phyloP scores from a whole-genome alignment of 441 rosid species.

The Flueggea neowawraea region DNA sequence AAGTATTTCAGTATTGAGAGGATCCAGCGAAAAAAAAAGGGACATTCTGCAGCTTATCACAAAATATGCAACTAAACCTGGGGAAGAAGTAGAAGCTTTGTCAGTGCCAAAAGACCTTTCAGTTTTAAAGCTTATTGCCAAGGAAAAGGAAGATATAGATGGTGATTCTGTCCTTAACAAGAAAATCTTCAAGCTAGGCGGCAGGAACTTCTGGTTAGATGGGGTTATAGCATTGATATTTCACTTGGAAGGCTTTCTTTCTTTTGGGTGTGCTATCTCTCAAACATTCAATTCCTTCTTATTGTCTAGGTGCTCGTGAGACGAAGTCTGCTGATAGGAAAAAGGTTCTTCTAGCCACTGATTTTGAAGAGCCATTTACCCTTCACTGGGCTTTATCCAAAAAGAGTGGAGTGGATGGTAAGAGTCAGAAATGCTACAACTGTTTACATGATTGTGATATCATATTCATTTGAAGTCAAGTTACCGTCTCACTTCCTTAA shows the following conservation, averaged over 20 bases:
- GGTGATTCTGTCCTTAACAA: constrained; percentile 53
- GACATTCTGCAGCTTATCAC: constrained; percentile 64
- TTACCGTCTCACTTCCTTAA: not conserved
- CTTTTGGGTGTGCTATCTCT: constrained; percentile 20
- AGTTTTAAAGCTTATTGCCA: constrained; percentile 61
- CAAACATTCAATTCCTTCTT: constrained; percentile 5
- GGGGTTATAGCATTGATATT: not conserved
- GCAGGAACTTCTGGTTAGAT: constrained; percentile 76
- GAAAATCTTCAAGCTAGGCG: constrained; percentile 67
- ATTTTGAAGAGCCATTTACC: constrained; percentile 62
- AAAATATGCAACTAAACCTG: constrained; percentile 40
- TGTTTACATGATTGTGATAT: constrained; percentile 6
- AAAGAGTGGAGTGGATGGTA: constrained; percentile 89
- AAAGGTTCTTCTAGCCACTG: constrained; percentile 70
- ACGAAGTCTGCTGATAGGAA: constrained; percentile 58
- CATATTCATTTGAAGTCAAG: no score
- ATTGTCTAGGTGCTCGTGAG: constrained; percentile 67
- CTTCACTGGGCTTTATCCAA: constrained; percentile 98
- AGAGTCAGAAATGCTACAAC: constrained; percentile 17
- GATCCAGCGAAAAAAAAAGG: constrained; percentile 74
- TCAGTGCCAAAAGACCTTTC: constrained; percentile 52
- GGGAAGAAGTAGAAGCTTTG: constrained; percentile 24
- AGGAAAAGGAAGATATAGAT: constrained; percentile 50
- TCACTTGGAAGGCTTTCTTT: constrained; percentile 10
- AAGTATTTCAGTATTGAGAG: constrained; percentile 43